Percentiles rank a stretch among this genome's conserved stretches.
phyloP scores from a whole-genome alignment of 495 filamentous ascomycete species.

The Amniculicola lignicola region DNA sequence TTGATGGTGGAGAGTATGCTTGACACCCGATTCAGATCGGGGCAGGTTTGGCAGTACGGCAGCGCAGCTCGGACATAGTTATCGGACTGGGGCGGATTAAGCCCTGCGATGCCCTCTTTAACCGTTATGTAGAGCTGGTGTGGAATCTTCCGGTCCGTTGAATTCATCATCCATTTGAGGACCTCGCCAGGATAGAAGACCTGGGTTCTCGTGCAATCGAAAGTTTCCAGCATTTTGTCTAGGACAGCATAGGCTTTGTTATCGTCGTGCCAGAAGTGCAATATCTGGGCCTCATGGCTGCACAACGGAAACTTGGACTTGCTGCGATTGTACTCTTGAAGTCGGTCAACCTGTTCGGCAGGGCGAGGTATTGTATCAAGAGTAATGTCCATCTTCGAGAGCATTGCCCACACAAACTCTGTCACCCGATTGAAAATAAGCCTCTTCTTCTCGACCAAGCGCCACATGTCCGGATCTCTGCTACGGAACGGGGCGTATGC shows the following conservation, averaged over 20 bases:
- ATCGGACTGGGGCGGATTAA: constrained; percentile 12
- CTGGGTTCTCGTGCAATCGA: constrained; percentile 23
- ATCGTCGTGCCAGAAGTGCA: constrained; percentile 23
- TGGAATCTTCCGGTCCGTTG: neutral
- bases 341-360: neutral
- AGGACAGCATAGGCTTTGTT: constrained; percentile 17
- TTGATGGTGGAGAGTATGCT: no score
- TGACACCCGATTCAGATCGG: no score
- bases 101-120: constrained; percentile 13
- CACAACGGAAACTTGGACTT: constrained; percentile 20
- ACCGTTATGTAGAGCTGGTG: constrained; percentile 8
- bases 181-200: constrained; percentile 27
- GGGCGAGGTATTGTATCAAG: neutral
- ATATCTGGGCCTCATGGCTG: constrained; percentile 1
- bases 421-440: constrained; percentile 18
- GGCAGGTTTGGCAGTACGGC: constrained; percentile 21
- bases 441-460: constrained; percentile 30
- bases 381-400: constrained; percentile 25
- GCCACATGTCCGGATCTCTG: constrained; percentile 23
- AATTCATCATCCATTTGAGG: constrained; percentile 28
- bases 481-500: constrained; percentile 3
- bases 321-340: constrained; percentile 22
- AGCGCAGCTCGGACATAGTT: constrained; percentile 28
- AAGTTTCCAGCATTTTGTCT: constrained; percentile 30
- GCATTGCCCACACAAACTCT: constrained; percentile 24